Evolutionary conservation across 2,329 filamentous ascomycete species (phyloP), one percentile per base, ranked within the genome.

Genomic region (Fusarium pseudograminearum): DNA sequence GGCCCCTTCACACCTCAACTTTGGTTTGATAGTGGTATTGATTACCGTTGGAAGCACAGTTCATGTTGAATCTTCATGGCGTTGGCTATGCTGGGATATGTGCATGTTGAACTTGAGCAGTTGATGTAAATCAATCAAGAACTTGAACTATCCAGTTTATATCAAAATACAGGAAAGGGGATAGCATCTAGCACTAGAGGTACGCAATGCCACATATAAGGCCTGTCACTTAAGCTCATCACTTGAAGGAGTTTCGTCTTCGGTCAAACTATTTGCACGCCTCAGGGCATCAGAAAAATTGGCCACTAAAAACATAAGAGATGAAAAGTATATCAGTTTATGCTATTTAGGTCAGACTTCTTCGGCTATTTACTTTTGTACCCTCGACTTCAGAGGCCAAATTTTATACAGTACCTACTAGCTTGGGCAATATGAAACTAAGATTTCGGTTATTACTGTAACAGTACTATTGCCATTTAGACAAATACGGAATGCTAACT

Each of bases 1-100:
- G 81, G 81, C 4, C 82, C 82, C 0, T 82, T 84, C 28, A 84
- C 81, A 2, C 81, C 82, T 15, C 80, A 83, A 54, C 76, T 84
- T 24, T 82, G 82, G 52, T 83, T 82, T 46, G 82, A 84, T 62
- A 79, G 82, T 20, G 81, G 82, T 3, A 74, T 83, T 41, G 82
- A 84, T 57, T 82, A 81, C 58, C 75, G 77, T 47, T 83, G 80
- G 78, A 76, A 64, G 34, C 52, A 60, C 18, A 55, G 34, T 10
- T 68, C 63, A 20, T 59, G 45, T 44, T 70, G 36, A 34, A 16
- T 18, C 26, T 16, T 15, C 12, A 14, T 31, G 24, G 33, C 22
- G 7, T 15, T 42, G 30, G 22, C 16, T 40, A 16, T 41, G 33
- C 14, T 36, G 33, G 18, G 20, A 30, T 30, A 36, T 20, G 18